Evolutionary conservation across 2,329 filamentous ascomycete species (phyloP), one percentile per base, ranked within the genome.

Genomic region (Dactylellina cionopaga): DNA sequence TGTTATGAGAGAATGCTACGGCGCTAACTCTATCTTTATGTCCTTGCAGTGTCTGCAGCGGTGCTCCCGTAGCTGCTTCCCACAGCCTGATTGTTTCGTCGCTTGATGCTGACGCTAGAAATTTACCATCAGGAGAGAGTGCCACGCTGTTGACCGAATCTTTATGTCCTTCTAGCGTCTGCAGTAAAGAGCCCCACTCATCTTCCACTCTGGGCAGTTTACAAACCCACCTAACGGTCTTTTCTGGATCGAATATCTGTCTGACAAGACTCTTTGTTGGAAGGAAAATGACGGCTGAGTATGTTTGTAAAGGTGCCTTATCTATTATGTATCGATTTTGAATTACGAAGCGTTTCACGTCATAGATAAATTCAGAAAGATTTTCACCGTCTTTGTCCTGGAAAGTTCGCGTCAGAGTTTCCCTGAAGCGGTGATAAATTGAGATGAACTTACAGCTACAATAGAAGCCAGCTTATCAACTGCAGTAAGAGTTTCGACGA

Each of bases 271-370:
- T 63, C 11, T 41, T 15, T 24, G 27, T 24, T 29, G 58, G 58
- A 31, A n/a, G 3, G 31, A 63, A 63, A 7, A 63, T 15, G 31
- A 52, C n/a, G n/a, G n/a, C n/a, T n/a, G n/a, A n/a, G n/a, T n/a
- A n/a, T n/a, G n/a, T n/a, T 43, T 63, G 58, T 27, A 63, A 24
- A 1, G 58, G 58, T 15, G 58, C 58, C 19, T 41, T 27, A 1
- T 5, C 29, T n/a, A 63, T 63, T 2, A 63, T 52, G 19, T 54
- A 51, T 17, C 17, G 29, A 49, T 63, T 51, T 22, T 24, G 31
- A 31, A 51, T 29, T 33, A 52, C 6, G 74, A 56, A 78, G 59
- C 76, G 75, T 43, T 75, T 76, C 33, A 69, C 27, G 25, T 79
- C 75, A 19, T 46, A 77, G 52, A 76, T 19, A 60, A 70, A 78